Base-by-base conservation (phyloP, 2,329 filamentous ascomycete species). In the Dendryphion nanum region DNA sequence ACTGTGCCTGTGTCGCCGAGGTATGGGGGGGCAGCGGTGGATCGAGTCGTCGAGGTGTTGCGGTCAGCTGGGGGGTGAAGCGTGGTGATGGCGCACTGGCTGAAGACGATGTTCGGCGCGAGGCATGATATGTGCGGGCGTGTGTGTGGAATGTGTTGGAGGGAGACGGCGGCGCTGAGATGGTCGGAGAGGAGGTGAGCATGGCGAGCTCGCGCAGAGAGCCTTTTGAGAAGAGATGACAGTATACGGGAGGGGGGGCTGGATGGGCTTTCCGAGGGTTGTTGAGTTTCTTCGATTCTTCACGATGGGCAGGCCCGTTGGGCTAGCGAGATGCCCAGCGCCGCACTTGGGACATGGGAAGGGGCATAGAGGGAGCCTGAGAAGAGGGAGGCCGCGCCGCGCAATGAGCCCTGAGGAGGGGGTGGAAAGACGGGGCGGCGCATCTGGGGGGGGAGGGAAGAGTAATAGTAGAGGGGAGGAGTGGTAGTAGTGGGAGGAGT, bases 101-200 rank as follows among this genome's bases (percentile, higher is more conserved):
- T 24, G 59, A 53, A 29, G 50, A 44, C 32, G 61, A 63, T 16
- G 59, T 51, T 31, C 53, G 59, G 51, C 53, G 55, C 42, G 54
- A 49, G 43, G 60, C 61, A 62, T 63, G 55, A 40, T 61, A 62
- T 30, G 53, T 30, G 43, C 55, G 55, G 40, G 33, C 18, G 35
- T 49, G 57, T 30, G 53, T 28, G 50, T 63, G 60, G 50, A 64
- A 64, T 21, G 60, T 38, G 8, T 57, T 54, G 37, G 56, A 58
- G 40, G 61, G 63, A 43, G 64, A 66, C 24, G 59, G 41, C 33
- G 63, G 56, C 40, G 64, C 59, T 20, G 63, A 66, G 32, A 66
- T 53, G 36, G 59, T 66, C 28, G 61, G 63, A 31, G 57, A 53
- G 36, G 57, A 62, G 35, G 58, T 59, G 45, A 61, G 60, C 61